phyloP scores from a whole-genome alignment of 2,329 filamentous ascomycete species.

The Annulohypoxylon truncatum region DNA sequence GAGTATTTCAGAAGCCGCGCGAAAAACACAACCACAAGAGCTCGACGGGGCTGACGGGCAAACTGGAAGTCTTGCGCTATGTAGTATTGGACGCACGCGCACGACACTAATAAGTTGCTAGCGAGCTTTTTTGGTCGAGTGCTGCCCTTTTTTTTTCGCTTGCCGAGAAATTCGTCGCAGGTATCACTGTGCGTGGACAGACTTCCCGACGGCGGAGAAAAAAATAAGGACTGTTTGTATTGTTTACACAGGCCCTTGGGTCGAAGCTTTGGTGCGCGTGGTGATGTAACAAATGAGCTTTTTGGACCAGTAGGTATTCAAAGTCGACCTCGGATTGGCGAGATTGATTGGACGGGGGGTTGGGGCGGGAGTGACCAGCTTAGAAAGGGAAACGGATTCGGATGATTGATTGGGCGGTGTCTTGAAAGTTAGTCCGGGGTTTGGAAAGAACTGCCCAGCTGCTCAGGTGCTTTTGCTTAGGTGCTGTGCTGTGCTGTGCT shows the following conservation, averaged over 20 bases:
- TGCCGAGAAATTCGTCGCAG: slow-evolving; percentile 27
- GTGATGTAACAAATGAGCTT: slow-evolving; percentile 50
- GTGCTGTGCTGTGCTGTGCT: not conserved
- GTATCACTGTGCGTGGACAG: slow-evolving; percentile 31
- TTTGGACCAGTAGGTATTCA: slow-evolving; percentile 38
- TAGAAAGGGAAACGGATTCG: not conserved
- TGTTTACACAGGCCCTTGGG: slow-evolving; percentile 41
- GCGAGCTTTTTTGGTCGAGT: slow-evolving; percentile 18
- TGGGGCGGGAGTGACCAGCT: slow-evolving; percentile 35
- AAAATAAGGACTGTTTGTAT: slow-evolving; percentile 39
- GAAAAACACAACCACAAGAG: slow-evolving; percentile 16
- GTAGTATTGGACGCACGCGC: slow-evolving; percentile 36
- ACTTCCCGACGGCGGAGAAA: slow-evolving; percentile 40
- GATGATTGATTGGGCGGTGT: slow-evolving; percentile 36
- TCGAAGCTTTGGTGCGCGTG: slow-evolving; percentile 40
- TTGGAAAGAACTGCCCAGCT: not conserved
- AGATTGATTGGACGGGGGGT: slow-evolving; percentile 49
- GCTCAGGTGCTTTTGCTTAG: no score
- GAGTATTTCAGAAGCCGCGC: slow-evolving; percentile 37
- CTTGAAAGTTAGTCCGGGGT: slow-evolving; percentile 2
- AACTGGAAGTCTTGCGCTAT: slow-evolving; percentile 36
- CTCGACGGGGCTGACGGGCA: slow-evolving; percentile 30
- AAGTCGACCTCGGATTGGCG: slow-evolving; percentile 47
- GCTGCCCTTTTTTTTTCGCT: slow-evolving; percentile 26
- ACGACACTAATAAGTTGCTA: slow-evolving; percentile 22